These are phyloP conservation scores for Thermothelomyces thermophilus DNA, from an alignment of 2,329 filamentous ascomycete genomes.

Conservation along the genomic window DNA sequence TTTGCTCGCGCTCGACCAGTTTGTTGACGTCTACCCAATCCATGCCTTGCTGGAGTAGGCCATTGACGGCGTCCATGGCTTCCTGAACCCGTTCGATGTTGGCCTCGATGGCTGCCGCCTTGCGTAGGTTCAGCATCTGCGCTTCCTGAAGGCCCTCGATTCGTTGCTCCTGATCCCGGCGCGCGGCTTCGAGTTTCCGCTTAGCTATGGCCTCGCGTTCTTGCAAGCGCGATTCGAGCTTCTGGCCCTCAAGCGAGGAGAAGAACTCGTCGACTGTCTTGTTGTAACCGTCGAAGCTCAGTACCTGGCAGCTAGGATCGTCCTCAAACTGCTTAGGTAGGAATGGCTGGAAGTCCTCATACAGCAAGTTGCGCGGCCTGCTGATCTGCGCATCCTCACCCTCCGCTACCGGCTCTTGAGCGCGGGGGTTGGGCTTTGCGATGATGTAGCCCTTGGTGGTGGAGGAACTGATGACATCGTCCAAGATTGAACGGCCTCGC, in stretches of 20 bases:
- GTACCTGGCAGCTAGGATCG: constrained; percentile 57
- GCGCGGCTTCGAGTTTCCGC: constrained; percentile 78
- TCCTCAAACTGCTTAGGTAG: constrained; percentile 70
- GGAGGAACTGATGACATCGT: constrained; percentile 59
- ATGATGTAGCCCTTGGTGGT: constrained; percentile 80
- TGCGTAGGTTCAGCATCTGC: constrained; percentile 77
- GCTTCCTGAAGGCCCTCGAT: constrained; percentile 76
- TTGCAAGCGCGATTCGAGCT: constrained; percentile 72
- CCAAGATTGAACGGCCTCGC: constrained; percentile 63
- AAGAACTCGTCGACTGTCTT: constrained; percentile 95
- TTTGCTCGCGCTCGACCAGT: constrained; percentile 82
- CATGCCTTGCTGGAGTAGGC: constrained; percentile 88
- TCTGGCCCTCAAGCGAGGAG: constrained; percentile 91
- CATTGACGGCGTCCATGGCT: constrained; percentile 86
- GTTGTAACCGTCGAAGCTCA: constrained; percentile 82
- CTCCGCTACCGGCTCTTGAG: constrained; percentile 19
- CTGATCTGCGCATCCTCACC: constrained; percentile 28
- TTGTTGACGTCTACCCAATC: constrained; percentile 92
- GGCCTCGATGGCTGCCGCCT: constrained; percentile 83
- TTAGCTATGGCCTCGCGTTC: constrained; percentile 78
- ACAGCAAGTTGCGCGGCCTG: constrained; percentile 53
- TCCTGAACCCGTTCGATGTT: constrained; percentile 90
- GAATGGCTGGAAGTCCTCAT: constrained; percentile 95
- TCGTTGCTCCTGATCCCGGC: constrained; percentile 74
- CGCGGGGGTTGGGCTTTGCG: constrained; percentile 51